These are phyloP conservation scores for Saitozyma podzolica DNA, from an alignment of 768 basidiomycete species.

Conservation along the genomic window DNA sequence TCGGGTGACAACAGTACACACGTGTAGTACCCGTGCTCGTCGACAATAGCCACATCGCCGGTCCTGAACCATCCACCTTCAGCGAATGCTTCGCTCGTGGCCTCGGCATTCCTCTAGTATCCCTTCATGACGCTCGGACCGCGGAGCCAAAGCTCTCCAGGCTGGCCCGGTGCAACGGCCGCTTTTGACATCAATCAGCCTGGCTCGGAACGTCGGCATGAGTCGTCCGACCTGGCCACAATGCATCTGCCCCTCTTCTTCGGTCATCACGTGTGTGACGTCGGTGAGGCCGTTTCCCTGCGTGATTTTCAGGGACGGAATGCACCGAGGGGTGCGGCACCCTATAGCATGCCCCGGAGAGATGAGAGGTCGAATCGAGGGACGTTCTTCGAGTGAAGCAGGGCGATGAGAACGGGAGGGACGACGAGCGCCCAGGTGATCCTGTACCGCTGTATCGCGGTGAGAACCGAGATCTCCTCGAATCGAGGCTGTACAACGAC, in stretches of 20 bases:
- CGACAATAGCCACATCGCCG: slow-evolving; percentile 72
- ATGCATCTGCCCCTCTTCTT: slow-evolving; percentile 53
- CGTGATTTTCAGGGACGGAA: slow-evolving; percentile 33
- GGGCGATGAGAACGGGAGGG: slow-evolving; percentile 75
- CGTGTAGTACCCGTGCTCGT: slow-evolving; percentile 66
- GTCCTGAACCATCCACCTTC: slow-evolving; percentile 72
- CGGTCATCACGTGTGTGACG: slow-evolving; percentile 61
- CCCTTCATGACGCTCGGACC: slow-evolving; percentile 84
- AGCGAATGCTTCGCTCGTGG: slow-evolving; percentile 69
- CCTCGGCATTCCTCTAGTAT: slow-evolving; percentile 69
- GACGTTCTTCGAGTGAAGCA: slow-evolving; percentile 64
- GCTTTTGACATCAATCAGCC: slow-evolving; percentile 64
- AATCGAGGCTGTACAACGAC: slow-evolving; percentile 61
- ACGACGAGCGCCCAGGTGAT: slow-evolving; percentile 56
- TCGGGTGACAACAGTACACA: too few species aligned
- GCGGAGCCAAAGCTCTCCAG: slow-evolving; percentile 83
- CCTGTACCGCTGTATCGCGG: slow-evolving; percentile 61
- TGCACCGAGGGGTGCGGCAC: slow-evolving; percentile 76
- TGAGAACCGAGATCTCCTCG: slow-evolving; percentile 68
- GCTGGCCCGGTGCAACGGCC: slow-evolving; percentile 59
- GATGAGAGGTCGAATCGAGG: slow-evolving; percentile 68
- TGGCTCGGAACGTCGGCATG: slow-evolving; percentile 71
- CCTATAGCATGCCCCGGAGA: slow-evolving; percentile 64
- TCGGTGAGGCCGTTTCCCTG: slow-evolving; percentile 63
- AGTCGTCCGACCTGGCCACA: slow-evolving; percentile 62